Evolutionary conservation across 2,329 filamentous ascomycete genomes (phyloP), one percentile per base, ranked within the genome.

Genomic region (Tolypocladium tundrense): DNA sequence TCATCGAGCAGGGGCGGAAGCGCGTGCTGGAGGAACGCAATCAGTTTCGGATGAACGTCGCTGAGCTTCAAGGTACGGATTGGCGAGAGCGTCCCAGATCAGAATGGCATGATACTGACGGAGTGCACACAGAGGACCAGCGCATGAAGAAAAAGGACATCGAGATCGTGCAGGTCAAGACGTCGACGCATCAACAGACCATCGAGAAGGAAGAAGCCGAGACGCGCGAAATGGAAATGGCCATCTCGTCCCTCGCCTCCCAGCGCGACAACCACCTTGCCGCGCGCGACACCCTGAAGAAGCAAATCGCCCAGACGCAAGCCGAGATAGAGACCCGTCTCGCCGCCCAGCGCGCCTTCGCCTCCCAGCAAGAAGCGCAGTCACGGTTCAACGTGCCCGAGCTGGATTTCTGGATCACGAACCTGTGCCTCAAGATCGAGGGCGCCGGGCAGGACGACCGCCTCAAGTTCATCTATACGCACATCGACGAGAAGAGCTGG

Each of bases 401-500:
- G 76, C 80, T 99, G 52, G 89, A 92, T 64, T 97, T 97, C 70
- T 99, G 94, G 94, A 89, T 96, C 70, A 88, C 88, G 57, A 94
- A 93, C 69, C 77, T 99, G 60, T 92, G 93, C 59, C 73, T 97
- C 69, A 80, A 88, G 60, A 95, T 99, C 68, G 93, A 97, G 69
- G 93, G 93, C 1, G 89, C 90, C 0, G 92, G 90, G 1, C 83
- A 84, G 68, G 86, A 90, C 61, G 92, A 97, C 73, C 82, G 89
- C 33, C 78, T 99, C 65, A 93, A 93, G 72, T 96, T 99, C 70
- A 83, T 94, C 2, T 99, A 91, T 69, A 88, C 85, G 35, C 90
- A 95, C 71, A 79, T 97, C 52, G 86, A 95, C 68, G 91, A 96
- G 75, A 84, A 85, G 66, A 87, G 94, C 69, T 92, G 90, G 87